Base-by-base conservation (phyloP, 805 yeast genomes). In the Kazachstania martiniae region DNA sequence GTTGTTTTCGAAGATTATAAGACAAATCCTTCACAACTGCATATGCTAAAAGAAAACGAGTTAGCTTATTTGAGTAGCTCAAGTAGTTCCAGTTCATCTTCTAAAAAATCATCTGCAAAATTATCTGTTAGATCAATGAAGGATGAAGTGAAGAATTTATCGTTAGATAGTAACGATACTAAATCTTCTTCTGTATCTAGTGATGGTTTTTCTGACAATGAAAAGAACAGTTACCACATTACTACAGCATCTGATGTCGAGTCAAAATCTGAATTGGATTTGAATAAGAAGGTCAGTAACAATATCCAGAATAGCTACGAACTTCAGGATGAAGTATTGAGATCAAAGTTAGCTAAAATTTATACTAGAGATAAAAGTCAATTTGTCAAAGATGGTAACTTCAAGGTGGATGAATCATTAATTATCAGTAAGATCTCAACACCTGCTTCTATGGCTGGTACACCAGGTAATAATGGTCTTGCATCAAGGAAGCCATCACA, bases 11-110 rank as follows among this genome's bases (percentile, higher is more conserved):
- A 50, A 21, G 53, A 54, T 25, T 56, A 54, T 18, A 49, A 49
- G 21, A 54, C 61, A 12, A 47, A 55, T 18, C 65, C 66, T 23
- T 62, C 66, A 1, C 68, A 63, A 37, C 32, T 63, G 34, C 50
- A 53, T 7, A 61, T 62, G 39, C 44, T 63, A 28, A 58, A 60
- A 22, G 68, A 61, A 35, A 53, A 48, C 34, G 65, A 62, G 18
- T 41, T 53, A 13, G 42, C 54, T 3, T 42, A 43, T 17, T 42
- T 48, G 15, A 49, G 55, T 25, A 49, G 51, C 28, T 43, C 43
- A 4, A 43, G 43, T 9, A 52, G 52, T 25, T 49, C 57, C 1
- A 41, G 34, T 12, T 37, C 44, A 2, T 52, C 58, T 12, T 48
- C 56, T 8, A 51, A 51, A 26, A 44, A 33, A 27, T 42, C 52